phyloP scores from a whole-genome alignment of 73 alveolate genomes.

The Durusdinium trenchii region DNA sequence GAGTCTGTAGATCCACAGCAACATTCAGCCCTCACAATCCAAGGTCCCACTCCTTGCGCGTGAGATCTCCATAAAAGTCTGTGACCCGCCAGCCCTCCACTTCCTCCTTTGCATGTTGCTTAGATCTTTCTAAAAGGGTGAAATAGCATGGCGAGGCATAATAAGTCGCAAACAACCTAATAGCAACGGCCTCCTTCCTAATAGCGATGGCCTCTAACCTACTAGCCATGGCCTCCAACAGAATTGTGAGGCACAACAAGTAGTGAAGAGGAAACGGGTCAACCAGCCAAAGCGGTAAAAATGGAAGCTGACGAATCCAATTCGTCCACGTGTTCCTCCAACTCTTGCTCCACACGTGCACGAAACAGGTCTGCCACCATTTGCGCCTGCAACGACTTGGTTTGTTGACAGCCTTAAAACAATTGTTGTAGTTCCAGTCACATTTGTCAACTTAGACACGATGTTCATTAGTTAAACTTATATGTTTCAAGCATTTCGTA shows the following conservation, averaged over 20 bases:
- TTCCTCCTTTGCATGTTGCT: constrained; percentile 17
- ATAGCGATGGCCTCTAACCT: background rate
- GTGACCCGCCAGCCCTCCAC: constrained; percentile 75
- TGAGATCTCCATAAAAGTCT: constrained; percentile 69
- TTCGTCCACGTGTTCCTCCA: constrained; percentile 6
- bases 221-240: background rate
- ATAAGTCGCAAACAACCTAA: background rate
- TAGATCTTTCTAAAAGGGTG: background rate
- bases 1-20: background rate
- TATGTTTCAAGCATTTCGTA: no score
- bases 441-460: no score
- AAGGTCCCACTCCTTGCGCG: constrained; percentile 38
- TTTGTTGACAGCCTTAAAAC: no score
- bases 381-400: constrained; percentile 17
- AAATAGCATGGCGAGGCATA: background rate
- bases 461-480: no score
- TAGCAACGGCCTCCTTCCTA: background rate
- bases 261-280: background rate
- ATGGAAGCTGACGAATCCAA: background rate
- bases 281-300: background rate
- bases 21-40: background rate
- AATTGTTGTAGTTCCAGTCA: no score
- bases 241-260: background rate
- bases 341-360: constrained; percentile 67
- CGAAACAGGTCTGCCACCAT: constrained; percentile 84